phyloP scores from a whole-genome alignment of 169 alveolate species.

The Plasmodium vinckei region DNA sequence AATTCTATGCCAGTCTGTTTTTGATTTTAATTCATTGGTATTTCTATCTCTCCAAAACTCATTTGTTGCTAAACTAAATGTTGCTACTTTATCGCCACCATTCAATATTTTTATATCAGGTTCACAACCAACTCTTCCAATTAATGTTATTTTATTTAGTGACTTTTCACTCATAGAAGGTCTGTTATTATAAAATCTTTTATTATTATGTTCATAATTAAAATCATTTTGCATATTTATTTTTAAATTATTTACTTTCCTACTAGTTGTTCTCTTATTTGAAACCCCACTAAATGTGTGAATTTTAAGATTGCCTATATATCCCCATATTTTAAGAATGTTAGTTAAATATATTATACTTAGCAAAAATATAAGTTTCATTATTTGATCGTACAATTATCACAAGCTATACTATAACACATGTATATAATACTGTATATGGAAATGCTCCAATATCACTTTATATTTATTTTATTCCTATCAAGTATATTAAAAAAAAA shows the following conservation, averaged over 20 bases:
- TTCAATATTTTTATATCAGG: conserved; percentile 77
- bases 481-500: no score
- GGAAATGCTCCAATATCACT: no score
- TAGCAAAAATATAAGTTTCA: background rate
- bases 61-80: conserved; percentile 77
- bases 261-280: conserved; percentile 7
- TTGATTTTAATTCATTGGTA: conserved; percentile 49
- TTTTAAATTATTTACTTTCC: conserved; percentile 17
- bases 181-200: conserved; percentile 30
- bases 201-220: conserved; percentile 24
- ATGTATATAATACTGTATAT: no score
- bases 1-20: conserved; percentile 79
- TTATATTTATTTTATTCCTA: no score
- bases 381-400: background rate
- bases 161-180: conserved; percentile 55
- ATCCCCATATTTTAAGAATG: conserved; percentile 19
- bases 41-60: conserved; percentile 79
- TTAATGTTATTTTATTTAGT: conserved; percentile 46
- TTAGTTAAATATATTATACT: background rate
- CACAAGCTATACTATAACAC: no score
- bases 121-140: conserved; percentile 78
- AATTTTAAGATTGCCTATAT: conserved; percentile 12
- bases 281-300: background rate
- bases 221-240: conserved; percentile 29
- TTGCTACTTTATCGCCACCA: conserved; percentile 78